Evolutionary conservation across 1,284 basidiomycete genomes (phyloP).

Genomic region (Cryptococcus maquisensis): DNA sequence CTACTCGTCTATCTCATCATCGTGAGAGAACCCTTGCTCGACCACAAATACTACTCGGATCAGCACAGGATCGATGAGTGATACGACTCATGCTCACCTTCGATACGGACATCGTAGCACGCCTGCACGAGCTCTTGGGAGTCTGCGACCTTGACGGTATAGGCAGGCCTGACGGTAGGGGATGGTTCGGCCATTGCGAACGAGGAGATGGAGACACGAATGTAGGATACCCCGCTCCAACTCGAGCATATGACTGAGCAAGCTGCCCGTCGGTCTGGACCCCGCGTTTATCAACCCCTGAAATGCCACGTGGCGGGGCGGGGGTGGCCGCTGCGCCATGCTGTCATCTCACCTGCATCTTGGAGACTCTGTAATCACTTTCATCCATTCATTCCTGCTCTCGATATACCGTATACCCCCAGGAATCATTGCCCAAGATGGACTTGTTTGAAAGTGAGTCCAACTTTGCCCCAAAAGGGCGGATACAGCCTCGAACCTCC

Average conservation of each 20-base stretch:
- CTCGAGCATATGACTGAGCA: no score
- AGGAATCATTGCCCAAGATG: slow-evolving; percentile 16
- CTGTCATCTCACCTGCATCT: no score
- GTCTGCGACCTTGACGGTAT: slow-evolving; percentile 26
- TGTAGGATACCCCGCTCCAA: no score
- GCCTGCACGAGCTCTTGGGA: slow-evolving; percentile 38
- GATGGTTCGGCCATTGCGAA: no score
- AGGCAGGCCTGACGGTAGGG: slow-evolving; percentile 6
- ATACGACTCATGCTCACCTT: slow-evolving; percentile 27
- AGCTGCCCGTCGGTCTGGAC: no score
- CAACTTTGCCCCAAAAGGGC: slow-evolving; percentile 7
- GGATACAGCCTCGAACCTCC: background rate
- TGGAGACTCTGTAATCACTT: no score
- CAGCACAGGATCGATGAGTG: background rate
- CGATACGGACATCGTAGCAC: slow-evolving; percentile 42
- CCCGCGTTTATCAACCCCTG: no score
- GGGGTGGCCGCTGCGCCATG: no score
- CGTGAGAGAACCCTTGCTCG: slow-evolving; percentile 43
- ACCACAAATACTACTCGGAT: slow-evolving; percentile 37
- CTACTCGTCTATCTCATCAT: slow-evolving; percentile 42
- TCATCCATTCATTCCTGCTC: no score
- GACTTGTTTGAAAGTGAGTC: slow-evolving; percentile 33
- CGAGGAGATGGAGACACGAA: no score
- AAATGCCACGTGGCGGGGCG: no score
- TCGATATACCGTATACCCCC: no score